Conservation (phyloP, 2,329 filamentous ascomycete genomes). For the Exophiala calicioides region DNA sequence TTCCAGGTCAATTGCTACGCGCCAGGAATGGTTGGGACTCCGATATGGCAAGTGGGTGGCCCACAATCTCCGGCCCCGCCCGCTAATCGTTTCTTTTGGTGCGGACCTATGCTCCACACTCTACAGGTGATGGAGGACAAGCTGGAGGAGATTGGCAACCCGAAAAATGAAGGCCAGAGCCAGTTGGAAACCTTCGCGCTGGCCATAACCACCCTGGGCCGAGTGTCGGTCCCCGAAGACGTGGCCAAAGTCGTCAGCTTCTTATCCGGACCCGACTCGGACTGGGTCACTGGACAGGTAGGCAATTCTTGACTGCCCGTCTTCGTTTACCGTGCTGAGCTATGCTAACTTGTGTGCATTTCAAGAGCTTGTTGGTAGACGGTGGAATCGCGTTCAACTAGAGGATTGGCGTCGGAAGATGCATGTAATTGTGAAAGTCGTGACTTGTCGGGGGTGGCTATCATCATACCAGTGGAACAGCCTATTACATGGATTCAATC, state of each 20-base stretch:
- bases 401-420: too few relatives aligned
- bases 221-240: slow-evolving; percentile 62
- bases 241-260: slow-evolving; percentile 65
- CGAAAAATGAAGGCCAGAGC: slow-evolving; percentile 54
- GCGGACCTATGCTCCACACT: too few relatives aligned
- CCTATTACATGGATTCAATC: too few relatives aligned
- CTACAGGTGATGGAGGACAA: slow-evolving; percentile 60
- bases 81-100: too few relatives aligned
- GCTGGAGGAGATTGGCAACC: slow-evolving; percentile 53
- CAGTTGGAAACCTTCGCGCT: slow-evolving; percentile 51
- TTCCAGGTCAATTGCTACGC: slow-evolving; percentile 69
- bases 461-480: too few relatives aligned
- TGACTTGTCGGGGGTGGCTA: too few relatives aligned
- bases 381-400: slow-evolving; percentile 54
- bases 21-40: slow-evolving; percentile 66
- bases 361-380: slow-evolving; percentile 59
- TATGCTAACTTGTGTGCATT: neutral
- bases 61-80: too few relatives aligned
- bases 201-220: slow-evolving; percentile 57
- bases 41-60: slow-evolving; percentile 70
- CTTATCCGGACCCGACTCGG: slow-evolving; percentile 57
- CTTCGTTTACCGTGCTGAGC: too few relatives aligned
- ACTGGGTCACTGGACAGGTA: slow-evolving; percentile 65
- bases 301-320: too few relatives aligned
- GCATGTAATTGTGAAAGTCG: too few relatives aligned